Conservation (phyloP, 2,329 filamentous ascomycete genomes). For the Fusarium sp. region DNA sequence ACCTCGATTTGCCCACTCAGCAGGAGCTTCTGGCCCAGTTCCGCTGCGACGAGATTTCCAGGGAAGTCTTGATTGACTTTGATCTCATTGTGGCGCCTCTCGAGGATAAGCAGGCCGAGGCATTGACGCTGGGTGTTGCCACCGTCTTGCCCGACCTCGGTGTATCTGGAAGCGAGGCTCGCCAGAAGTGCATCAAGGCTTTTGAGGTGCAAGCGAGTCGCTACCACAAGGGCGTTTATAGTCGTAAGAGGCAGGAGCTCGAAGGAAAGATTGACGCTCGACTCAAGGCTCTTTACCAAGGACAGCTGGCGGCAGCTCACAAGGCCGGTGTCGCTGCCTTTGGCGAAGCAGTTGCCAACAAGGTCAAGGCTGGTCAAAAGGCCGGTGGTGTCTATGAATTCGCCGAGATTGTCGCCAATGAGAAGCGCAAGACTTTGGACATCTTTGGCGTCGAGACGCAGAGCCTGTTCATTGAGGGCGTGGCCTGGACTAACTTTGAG, state of each 20-base stretch:
- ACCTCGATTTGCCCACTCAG: conserved; percentile 94
- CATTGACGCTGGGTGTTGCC: conserved; percentile 77
- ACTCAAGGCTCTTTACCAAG: conserved; percentile 87
- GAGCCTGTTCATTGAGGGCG: conserved; percentile 79
- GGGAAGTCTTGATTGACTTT: conserved; percentile 87
- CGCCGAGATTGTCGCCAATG: conserved; percentile 87
- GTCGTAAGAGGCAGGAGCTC: conserved; percentile 85
- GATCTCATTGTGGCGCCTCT: conserved; percentile 85
- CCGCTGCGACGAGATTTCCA: conserved; percentile 94
- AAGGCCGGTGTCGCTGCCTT: conserved; percentile 88
- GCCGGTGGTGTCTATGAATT: conserved; percentile 93
- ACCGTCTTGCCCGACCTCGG: conserved; percentile 82
- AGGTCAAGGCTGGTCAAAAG: conserved; percentile 93
- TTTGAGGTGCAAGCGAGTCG: conserved; percentile 92
- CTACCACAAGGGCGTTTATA: conserved; percentile 96
- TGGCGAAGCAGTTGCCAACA: conserved; percentile 84
- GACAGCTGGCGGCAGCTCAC: conserved; percentile 89
- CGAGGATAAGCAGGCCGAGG: conserved; percentile 86
- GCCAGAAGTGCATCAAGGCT: conserved; percentile 79
- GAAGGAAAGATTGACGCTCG: conserved; percentile 89
- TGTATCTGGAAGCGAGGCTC: conserved; percentile 75
- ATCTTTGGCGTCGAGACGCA: conserved; percentile 82
- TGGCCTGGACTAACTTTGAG: conserved; percentile 88
- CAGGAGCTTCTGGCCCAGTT: conserved; percentile 98
- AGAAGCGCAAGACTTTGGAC: conserved; percentile 81